phyloP scores from a whole-genome alignment of 768 basidiomycete species.

The Auriculariales sp. region DNA sequence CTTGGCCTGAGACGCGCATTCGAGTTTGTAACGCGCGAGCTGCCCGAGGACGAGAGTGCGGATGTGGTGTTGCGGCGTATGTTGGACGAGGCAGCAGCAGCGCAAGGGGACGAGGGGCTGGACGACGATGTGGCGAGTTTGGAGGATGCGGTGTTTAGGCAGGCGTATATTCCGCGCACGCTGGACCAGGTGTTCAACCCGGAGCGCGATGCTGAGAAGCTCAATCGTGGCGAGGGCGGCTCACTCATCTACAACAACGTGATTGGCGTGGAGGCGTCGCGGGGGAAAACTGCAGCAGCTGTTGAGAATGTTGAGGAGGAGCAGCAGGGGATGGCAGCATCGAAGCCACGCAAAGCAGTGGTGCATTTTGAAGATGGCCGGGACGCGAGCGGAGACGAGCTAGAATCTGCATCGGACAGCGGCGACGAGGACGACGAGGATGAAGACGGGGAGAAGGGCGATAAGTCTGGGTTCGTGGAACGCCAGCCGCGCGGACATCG shows the following conservation, averaged over 20 bases:
- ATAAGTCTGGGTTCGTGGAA: slow-evolving; percentile 26
- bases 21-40: slow-evolving; percentile 62
- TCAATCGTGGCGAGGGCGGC: slow-evolving; percentile 53
- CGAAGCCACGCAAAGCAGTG: not conserved
- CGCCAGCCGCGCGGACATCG: slow-evolving; percentile 70
- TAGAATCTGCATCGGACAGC: slow-evolving; percentile 18
- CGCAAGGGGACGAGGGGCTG: slow-evolving; percentile 9
- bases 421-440: slow-evolving; percentile 22
- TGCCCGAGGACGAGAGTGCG: slow-evolving; percentile 11
- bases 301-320: not conserved
- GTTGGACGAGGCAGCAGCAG: slow-evolving; percentile 6
- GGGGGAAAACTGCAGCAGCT: not conserved
- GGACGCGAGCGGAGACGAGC: slow-evolving; percentile 14
- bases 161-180: slow-evolving; percentile 84
- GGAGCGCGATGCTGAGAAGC: slow-evolving; percentile 74
- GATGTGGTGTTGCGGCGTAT: slow-evolving; percentile 8
- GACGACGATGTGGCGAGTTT: too few relatives aligned
- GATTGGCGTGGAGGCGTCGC: slow-evolving; percentile 43
- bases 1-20: slow-evolving; percentile 74
- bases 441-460: slow-evolving; percentile 21
- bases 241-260: slow-evolving; percentile 78
- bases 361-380: slow-evolving; percentile 12
- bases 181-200: slow-evolving; percentile 90
- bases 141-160: slow-evolving; percentile 85
- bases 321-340: not conserved